Evolutionary conservation across 306 rosid species (phyloP).

Genomic region (Prunus davidiana): DNA sequence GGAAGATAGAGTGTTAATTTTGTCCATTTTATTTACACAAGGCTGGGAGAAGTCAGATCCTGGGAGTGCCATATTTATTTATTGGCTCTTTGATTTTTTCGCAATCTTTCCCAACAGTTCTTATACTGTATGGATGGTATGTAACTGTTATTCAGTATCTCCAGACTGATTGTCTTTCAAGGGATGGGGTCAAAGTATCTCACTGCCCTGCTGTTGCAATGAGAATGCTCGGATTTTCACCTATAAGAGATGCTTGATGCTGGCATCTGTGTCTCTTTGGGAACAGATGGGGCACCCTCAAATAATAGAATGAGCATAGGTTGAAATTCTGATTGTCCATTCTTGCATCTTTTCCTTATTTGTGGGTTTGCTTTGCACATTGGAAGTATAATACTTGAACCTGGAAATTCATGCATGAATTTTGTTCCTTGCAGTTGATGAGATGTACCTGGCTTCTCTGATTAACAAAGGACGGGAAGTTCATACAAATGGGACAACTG

Average conservation of each 20-base stretch:
- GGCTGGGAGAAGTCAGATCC: no score
- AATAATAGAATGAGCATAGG: constrained; percentile 92
- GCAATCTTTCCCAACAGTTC: no score
- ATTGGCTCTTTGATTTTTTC: no score
- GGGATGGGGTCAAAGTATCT: constrained; percentile 76
- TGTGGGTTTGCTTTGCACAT: constrained; percentile 1
- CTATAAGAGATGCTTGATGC: constrained; percentile 86
- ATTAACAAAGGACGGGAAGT: constrained; percentile 85
- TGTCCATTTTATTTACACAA: no score
- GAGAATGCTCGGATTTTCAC: constrained; percentile 95
- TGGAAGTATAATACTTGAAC: neutral
- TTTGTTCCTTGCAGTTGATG: constrained; percentile 67
- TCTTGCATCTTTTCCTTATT: no score
- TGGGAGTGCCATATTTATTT: no score
- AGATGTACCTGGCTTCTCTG: constrained; percentile 85
- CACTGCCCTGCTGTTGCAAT: constrained; percentile 90
- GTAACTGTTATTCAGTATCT: constrained; percentile 4
- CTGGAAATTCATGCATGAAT: constrained; percentile 20
- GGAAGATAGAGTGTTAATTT: no score
- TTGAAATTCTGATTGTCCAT: constrained; percentile 12
- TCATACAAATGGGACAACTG: constrained; percentile 51
- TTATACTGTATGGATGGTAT: neutral
- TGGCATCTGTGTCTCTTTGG: constrained; percentile 77
- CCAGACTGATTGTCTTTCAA: constrained; percentile 74
- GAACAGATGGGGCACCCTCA: constrained; percentile 94